Evolutionary conservation across 139 green algal species (phyloP).

Genomic region (Chlorella sp.): DNA sequence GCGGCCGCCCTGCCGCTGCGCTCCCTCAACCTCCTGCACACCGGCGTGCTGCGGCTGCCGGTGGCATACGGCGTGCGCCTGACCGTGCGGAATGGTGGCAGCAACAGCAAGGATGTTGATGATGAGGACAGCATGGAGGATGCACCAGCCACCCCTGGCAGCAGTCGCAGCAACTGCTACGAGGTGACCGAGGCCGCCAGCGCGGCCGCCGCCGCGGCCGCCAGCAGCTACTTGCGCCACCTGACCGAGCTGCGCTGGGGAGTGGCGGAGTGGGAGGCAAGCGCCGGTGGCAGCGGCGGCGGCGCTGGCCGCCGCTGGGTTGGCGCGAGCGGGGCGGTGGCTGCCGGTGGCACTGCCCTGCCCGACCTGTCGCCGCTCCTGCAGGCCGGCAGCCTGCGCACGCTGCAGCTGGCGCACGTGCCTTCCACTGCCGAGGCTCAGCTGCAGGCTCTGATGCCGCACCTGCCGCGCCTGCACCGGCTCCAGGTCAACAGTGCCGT

Average conservation of each 20-base stretch:
- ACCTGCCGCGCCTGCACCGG: not conserved
- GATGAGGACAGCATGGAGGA: not conserved
- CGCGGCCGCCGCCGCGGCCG: too few species aligned
- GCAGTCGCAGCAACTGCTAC: not conserved
- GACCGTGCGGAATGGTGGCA: not conserved
- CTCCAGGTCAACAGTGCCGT: conserved; percentile 26
- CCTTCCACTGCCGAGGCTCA: not conserved
- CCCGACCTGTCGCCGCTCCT: conserved; percentile 4
- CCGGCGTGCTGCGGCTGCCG: conserved; percentile 15
- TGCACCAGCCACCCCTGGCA: not conserved
- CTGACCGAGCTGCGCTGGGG: conserved; percentile 24
- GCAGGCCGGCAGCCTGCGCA: not conserved
- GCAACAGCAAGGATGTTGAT: not conserved
- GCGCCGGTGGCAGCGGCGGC: too few species aligned
- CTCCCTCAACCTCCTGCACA: conserved; percentile 19
- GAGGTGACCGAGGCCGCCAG: too few species aligned
- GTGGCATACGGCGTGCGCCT: not conserved
- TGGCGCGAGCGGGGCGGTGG: not conserved
- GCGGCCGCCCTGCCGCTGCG: conserved; percentile 7
- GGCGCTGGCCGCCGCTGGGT: not conserved
- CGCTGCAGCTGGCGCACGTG: conserved; percentile 25
- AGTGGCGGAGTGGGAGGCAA: conserved; percentile 11
- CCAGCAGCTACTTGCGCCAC: not conserved
- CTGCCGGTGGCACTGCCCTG: too few species aligned
- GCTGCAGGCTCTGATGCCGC: not conserved